These are phyloP conservation scores for Polychytrium aggregatum DNA, from an alignment of 192 early-diverging fungal species.

Conservation along the genomic window DNA sequence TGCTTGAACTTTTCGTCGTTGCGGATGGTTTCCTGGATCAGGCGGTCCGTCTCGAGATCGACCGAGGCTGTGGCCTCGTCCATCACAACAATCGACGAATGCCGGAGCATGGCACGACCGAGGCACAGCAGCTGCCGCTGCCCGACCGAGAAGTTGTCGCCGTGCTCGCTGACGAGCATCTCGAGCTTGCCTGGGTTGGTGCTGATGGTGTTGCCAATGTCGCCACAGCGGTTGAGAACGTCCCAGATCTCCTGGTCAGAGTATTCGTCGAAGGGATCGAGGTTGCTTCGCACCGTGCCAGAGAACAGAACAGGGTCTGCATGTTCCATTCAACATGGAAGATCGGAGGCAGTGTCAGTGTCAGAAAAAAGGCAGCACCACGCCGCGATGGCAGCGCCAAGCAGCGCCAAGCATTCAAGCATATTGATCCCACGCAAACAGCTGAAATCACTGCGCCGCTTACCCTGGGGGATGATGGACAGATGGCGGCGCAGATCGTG, in stretches of 20 bases:
- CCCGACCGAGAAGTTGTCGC: conserved; percentile 48
- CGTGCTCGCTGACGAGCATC: conserved; percentile 35
- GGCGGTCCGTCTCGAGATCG: conserved; percentile 34
- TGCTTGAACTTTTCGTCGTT: conserved; percentile 28
- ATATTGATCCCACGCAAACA: no score
- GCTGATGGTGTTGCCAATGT: conserved; percentile 37
- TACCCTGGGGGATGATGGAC: conserved; percentile 83
- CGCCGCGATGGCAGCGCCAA: no score
- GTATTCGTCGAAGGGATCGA: conserved; percentile 62
- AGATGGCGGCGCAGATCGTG: conserved; percentile 56
- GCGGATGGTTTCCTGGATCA: conserved; percentile 44
- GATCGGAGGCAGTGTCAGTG: no score
- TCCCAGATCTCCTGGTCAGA: conserved; percentile 56
- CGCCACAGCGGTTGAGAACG: conserved; percentile 43
- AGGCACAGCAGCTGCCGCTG: conserved; percentile 44
- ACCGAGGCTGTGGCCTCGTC: conserved; percentile 47
- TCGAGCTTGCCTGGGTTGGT: conserved; percentile 38
- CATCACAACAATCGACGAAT: conserved; percentile 39
- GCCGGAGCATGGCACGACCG: conserved; percentile 40
- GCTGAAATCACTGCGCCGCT: no score
- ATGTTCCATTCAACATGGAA: no score
- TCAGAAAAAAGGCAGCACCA: no score
- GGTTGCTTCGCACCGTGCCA: conserved; percentile 72
- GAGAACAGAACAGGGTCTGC: conserved; percentile 57
- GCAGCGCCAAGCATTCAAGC: no score